These are phyloP conservation scores for Colletotrichum sp. DNA, from an alignment of 2,329 filamentous ascomycete genomes.

Conservation along the genomic window DNA sequence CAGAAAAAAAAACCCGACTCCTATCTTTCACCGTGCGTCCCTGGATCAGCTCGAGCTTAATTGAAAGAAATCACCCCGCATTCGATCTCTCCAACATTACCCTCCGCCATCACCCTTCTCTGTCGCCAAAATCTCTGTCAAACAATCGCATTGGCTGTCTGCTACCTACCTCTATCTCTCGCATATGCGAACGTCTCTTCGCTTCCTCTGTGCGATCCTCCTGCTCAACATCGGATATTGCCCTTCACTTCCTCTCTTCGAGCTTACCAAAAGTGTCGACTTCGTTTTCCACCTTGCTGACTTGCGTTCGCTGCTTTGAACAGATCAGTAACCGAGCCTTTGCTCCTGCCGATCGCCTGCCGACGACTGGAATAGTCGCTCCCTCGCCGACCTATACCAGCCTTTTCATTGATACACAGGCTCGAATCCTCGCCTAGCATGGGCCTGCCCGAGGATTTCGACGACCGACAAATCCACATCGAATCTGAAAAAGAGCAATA, in stretches of 20 bases:
- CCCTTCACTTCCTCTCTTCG: neutral
- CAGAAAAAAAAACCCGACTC: neutral
- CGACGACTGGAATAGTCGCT: slow-evolving; percentile 20
- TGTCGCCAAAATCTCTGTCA: slow-evolving; percentile 28
- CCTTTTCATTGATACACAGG: neutral
- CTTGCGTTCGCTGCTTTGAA: neutral
- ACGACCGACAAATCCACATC: slow-evolving; percentile 69
- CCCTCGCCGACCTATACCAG: slow-evolving; percentile 22
- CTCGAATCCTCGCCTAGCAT: slow-evolving; percentile 66
- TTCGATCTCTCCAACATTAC: slow-evolving; percentile 15
- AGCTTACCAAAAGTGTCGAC: neutral
- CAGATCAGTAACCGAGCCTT: slow-evolving; percentile 21
- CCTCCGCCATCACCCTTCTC: slow-evolving; percentile 23
- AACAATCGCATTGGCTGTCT: neutral
- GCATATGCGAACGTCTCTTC: neutral
- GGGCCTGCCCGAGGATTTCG: slow-evolving; percentile 69
- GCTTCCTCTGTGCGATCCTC: neutral
- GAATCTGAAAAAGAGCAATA: slow-evolving; percentile 66
- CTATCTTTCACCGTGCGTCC: neutral
- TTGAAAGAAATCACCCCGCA: slow-evolving; percentile 8
- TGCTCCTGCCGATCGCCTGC: slow-evolving; percentile 27
- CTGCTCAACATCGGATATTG: neutral
- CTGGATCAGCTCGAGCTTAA: slow-evolving; percentile 12
- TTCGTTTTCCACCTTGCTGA: neutral
- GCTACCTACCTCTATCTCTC: neutral